Conservation (phyloP, 371 early-diverging fungal genomes). For the Chytridium lagenaria region DNA sequence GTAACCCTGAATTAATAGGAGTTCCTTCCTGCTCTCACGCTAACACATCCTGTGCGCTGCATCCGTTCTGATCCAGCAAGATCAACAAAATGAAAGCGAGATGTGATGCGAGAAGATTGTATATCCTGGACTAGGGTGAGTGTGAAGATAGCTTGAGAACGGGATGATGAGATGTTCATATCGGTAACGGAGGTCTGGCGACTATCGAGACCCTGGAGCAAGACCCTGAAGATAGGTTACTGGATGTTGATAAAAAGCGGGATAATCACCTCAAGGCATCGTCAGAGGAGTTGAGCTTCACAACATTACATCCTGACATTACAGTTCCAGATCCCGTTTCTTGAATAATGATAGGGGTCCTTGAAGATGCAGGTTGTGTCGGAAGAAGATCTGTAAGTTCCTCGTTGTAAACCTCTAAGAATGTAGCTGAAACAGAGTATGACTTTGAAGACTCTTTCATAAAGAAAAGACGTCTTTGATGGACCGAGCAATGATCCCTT, state of each 20-base stretch:
- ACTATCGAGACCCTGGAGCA: slow-evolving; percentile 63
- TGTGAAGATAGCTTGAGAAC: slow-evolving; percentile 98
- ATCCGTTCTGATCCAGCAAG: slow-evolving; percentile 82
- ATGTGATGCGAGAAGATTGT: slow-evolving; percentile 50
- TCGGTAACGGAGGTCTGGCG: slow-evolving; percentile 90
- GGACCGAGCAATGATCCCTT: slow-evolving; percentile 87
- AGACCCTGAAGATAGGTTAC: slow-evolving; percentile 1
- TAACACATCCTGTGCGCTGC: slow-evolving; percentile 85
- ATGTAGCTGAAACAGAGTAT: slow-evolving; percentile 37
- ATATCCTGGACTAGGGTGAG: slow-evolving; percentile 60
- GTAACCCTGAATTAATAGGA: slow-evolving; percentile 90
- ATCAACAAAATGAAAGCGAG: slow-evolving; percentile 98
- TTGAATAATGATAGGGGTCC: slow-evolving; percentile 58
- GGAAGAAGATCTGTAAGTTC: slow-evolving; percentile 40
- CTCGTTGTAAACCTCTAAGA: slow-evolving; percentile 69
- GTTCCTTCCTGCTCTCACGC: slow-evolving; percentile 70
- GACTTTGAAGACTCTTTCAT: slow-evolving; percentile 29
- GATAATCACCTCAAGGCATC: slow-evolving; percentile 69
- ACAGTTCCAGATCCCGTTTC: slow-evolving; percentile 85
- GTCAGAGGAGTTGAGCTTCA: slow-evolving; percentile 68
- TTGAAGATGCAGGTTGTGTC: background rate
- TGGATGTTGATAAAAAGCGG: background rate
- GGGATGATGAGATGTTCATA: slow-evolving; percentile 92
- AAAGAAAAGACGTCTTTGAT: slow-evolving; percentile 72
- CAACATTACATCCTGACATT: slow-evolving; percentile 84